phyloP scores from a whole-genome alignment of 768 basidiomycete genomes.

The Cystobasidiopsis lactophilus region DNA sequence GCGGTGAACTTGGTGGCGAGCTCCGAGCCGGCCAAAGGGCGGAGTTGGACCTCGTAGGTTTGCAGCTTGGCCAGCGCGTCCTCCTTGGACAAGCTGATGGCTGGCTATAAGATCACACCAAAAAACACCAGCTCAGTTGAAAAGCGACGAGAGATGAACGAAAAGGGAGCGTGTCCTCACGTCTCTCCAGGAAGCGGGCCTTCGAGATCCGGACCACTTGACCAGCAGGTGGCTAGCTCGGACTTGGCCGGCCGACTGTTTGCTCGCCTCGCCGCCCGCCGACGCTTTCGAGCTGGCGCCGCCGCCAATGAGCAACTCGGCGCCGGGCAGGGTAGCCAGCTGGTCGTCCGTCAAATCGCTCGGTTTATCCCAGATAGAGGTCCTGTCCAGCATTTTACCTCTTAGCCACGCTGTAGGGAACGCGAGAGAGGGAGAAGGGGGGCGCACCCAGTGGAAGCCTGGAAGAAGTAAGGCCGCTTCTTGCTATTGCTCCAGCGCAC shows the following conservation, averaged over 20 bases:
- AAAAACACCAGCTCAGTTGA: not conserved
- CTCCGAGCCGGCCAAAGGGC: constrained; percentile 19
- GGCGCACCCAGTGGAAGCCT: constrained; percentile 31
- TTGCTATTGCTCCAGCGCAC: constrained; percentile 55
- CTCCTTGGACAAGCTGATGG: constrained; percentile 66
- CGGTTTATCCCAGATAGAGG: constrained; percentile 51
- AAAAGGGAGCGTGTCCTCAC: constrained; percentile 17
- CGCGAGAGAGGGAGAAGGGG: too few relatives aligned
- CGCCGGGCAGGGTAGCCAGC: constrained; percentile 14
- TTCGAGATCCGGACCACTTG: constrained; percentile 42
- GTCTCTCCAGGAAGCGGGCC: constrained; percentile 30
- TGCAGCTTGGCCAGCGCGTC: constrained; percentile 67
- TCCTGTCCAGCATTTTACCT: too few relatives aligned
- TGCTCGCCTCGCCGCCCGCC: not conserved
- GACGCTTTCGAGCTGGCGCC: constrained; percentile 18
- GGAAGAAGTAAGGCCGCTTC: constrained; percentile 65
- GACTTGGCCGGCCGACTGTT: constrained; percentile 33
- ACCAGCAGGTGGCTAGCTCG: constrained; percentile 88
- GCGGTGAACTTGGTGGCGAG: constrained; percentile 41
- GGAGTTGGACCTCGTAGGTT: constrained; percentile 35
- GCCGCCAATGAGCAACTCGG: constrained; percentile 13
- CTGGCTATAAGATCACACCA: constrained; percentile 29
- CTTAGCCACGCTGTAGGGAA: constrained; percentile 7
- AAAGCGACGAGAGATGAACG: not conserved
- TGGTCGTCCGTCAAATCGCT: constrained; percentile 8